Conservation (phyloP, 305 asterid species). For the Fraxinus sp. region DNA sequence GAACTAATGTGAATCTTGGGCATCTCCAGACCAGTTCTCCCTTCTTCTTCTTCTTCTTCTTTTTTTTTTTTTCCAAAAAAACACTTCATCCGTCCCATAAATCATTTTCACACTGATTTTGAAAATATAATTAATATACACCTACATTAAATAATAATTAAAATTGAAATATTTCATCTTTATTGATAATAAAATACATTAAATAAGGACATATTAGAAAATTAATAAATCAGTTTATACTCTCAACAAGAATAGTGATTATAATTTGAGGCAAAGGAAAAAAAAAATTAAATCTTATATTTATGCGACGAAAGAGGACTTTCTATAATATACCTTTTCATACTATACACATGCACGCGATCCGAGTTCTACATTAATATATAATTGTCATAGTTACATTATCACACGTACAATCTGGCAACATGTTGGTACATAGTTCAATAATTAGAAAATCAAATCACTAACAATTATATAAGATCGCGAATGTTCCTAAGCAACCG, state of each 20-base stretch:
- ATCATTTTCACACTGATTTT: too few species aligned
- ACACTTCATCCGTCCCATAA: neutral
- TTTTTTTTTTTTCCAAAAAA: too few species aligned
- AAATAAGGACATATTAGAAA: neutral
- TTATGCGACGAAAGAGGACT: neutral
- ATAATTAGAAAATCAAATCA: neutral
- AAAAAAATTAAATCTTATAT: too few species aligned
- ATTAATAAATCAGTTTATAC: neutral
- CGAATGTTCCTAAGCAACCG: neutral
- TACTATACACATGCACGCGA: neutral
- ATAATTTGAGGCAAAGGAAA: neutral
- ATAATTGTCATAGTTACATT: neutral
- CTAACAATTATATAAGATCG: neutral
- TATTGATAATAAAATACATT: neutral
- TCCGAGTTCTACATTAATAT: neutral
- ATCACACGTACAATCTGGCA: neutral
- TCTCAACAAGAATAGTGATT: neutral
- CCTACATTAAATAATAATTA: too few species aligned
- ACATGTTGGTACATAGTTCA: neutral
- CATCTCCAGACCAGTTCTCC: neutral
- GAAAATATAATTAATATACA: too few species aligned
- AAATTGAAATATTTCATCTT: neutral
- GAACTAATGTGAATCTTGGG: neutral
- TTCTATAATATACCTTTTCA: neutral
- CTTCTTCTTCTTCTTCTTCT: too few species aligned